A percentile compares a stretch with the other conserved stretches of the same genome.
phyloP scores from a whole-genome alignment of 2,329 filamentous ascomycete species.

The Harringtonia aguacate region DNA sequence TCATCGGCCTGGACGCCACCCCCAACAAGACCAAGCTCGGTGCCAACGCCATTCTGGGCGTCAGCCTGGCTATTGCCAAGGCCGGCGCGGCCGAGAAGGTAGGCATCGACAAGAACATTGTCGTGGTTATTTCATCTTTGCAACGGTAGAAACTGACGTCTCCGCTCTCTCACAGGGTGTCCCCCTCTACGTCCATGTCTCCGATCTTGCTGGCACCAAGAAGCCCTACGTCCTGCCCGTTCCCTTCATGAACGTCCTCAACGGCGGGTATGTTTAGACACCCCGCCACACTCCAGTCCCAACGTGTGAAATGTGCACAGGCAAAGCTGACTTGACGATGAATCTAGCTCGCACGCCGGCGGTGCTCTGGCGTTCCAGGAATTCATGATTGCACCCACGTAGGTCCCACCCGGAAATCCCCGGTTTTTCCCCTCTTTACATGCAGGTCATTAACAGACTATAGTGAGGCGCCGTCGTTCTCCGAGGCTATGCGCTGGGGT shows the following conservation, averaged over 20 bases:
- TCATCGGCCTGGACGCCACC: conserved; percentile 76
- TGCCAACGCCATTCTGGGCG: conserved; percentile 81
- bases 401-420: conserved; percentile 30
- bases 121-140: background rate
- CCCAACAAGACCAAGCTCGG: conserved; percentile 80
- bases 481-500: conserved; percentile 92
- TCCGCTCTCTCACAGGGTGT: conserved; percentile 44
- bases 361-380: conserved; percentile 92
- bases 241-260: conserved; percentile 8
- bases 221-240: conserved; percentile 8
- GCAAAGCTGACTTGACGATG: background rate
- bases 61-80: conserved; percentile 77
- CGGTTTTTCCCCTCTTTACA: background rate
- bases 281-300: background rate
- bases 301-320: background rate
- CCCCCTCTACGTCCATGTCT: conserved; percentile 79
- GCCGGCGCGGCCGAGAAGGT: conserved; percentile 82
- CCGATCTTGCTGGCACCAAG: conserved; percentile 66
- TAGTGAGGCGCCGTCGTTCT: conserved; percentile 78
- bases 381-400: conserved; percentile 89
- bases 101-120: conserved; percentile 10
- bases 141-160: background rate
- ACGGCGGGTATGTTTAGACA: conserved; percentile 46
- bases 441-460: conserved; percentile 8
- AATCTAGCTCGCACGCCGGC: conserved; percentile 79